Evolutionary conservation across 1,284 basidiomycete species (phyloP).

Genomic region (Apiotrichum montevideense): DNA sequence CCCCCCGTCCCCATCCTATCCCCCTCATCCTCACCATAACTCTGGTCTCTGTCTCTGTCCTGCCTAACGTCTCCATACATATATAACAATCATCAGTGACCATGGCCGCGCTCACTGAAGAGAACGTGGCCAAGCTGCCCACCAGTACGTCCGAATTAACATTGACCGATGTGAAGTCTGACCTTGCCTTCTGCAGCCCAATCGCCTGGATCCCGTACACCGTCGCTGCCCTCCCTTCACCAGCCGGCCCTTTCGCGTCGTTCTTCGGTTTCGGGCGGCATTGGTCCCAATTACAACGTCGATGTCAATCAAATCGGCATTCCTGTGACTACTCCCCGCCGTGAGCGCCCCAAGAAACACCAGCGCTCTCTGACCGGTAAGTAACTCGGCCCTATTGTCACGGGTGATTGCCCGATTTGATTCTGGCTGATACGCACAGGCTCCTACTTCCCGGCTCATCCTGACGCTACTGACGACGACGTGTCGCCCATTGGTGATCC

Average conservation of each 20-base stretch:
- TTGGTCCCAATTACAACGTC: conserved; percentile 29
- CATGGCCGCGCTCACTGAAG: conserved; percentile 33
- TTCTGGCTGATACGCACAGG: conserved; percentile 16
- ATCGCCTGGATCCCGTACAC: conserved; percentile 24
- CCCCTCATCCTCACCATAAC: not conserved
- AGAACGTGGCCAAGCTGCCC: conserved; percentile 33
- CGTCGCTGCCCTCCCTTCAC: conserved; percentile 29
- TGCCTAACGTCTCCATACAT: too few species aligned
- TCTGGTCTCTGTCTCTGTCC: too few species aligned
- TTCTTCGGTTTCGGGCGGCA: conserved; percentile 34
- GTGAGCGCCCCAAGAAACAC: conserved; percentile 37
- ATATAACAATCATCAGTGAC: not conserved
- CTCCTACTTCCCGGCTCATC: conserved; percentile 46
- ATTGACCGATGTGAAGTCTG: too few species aligned
- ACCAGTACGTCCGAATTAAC: conserved; percentile 13
- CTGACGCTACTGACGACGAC: conserved; percentile 65
- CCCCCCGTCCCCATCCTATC: too few species aligned
- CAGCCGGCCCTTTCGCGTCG: conserved; percentile 40
- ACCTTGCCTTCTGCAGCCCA: not conserved
- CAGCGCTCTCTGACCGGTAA: conserved; percentile 39
- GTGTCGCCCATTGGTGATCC: conserved; percentile 82
- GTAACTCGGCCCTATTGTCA: conserved; percentile 1
- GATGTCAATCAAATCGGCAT: conserved; percentile 39
- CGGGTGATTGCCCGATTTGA: not conserved
- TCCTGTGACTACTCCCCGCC: conserved; percentile 37